Base-by-base conservation (phyloP, 73 alveolate genomes). In the Paramecium biaurelia region DNA sequence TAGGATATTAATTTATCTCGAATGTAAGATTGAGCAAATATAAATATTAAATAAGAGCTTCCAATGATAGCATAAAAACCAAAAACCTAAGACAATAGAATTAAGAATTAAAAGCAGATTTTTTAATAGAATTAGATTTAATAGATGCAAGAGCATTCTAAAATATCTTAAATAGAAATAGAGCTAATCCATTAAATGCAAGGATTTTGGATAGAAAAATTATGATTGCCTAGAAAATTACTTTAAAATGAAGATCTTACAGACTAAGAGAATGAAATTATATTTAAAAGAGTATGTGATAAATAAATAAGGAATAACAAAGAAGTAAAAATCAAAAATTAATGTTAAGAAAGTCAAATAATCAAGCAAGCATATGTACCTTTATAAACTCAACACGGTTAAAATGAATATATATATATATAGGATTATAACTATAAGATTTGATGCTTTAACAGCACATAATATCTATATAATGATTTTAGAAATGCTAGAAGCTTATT, bases 181-280 rank as follows among this genome's bases (percentile, higher is more conserved):
- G 24, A 26, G 23, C 0, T 21, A 79, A 1, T 43, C 18, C 0
- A 2, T 79, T 12, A 41, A 24, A 41, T 79, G 56, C 57, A 70
- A 76, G 4, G 90, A 79, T 45, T 45, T 41, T 15, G 28, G 49
- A 34, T 2, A 15, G 8, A 18, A 15, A 0, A 24, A 10, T 30
- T 10, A 20, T 8, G 90, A 79, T 26, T 79, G 43, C 90, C 90
- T n/a, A 79, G 56, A 79, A 63, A 42, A 24, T 43, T 79, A 18
- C 28, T 79, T 15, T 34, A 43, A 1, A 76, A 79, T 20, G 30
- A 42, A 20, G 90, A 79, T 47, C 24, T 79, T 15, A n/a, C 11
- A n/a, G 90, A 79, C 28, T n/a, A 79, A 10, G 90, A 79, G 32
- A 76, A 79, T 79, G 70, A 2, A n/a, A 23, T 21, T 24, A 2